phyloP scores from a whole-genome alignment of 1,139 yeast genomes.

The Scheffersomyces illinoinensis region DNA sequence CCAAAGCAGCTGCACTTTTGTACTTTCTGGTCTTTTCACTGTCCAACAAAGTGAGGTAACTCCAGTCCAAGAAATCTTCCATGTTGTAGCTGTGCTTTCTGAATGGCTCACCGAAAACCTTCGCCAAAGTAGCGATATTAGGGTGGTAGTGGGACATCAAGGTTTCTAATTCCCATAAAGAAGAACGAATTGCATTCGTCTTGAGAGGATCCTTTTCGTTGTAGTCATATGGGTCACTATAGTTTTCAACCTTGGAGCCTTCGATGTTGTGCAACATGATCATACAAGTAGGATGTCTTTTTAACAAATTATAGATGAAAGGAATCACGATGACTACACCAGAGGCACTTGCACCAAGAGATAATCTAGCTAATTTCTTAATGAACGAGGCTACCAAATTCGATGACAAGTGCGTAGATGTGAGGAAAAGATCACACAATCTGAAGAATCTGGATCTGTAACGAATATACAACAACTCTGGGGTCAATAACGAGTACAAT shows the following conservation, averaged over 20 bases:
- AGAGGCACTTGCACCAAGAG: constrained; percentile 82
- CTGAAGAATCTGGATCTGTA: constrained; percentile 89
- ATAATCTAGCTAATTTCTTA: constrained; percentile 73
- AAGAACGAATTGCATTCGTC: constrained; percentile 79
- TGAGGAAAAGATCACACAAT: constrained; percentile 77
- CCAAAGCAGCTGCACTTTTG: constrained; percentile 74
- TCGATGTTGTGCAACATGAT: constrained; percentile 66
- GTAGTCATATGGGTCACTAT: constrained; percentile 67
- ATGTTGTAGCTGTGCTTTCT: constrained; percentile 81
- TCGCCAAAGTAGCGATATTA: constrained; percentile 88
- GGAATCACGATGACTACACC: constrained; percentile 88
- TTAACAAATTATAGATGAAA: constrained; percentile 84
- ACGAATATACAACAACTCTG: constrained; percentile 71
- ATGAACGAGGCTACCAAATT: constrained; percentile 85
- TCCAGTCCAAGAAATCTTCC: constrained; percentile 95
- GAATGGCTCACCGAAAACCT: constrained; percentile 86
- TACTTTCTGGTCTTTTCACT: constrained; percentile 73
- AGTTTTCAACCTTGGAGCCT: constrained; percentile 28
- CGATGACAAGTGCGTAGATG: constrained; percentile 87
- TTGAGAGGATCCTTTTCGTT: constrained; percentile 70
- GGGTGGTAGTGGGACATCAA: constrained; percentile 92
- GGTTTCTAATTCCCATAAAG: constrained; percentile 89
- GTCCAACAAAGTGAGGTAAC: constrained; percentile 69
- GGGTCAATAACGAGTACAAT: constrained; percentile 76
- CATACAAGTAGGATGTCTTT: constrained; percentile 94